Base-by-base conservation (phyloP, 179 eudicot genomes). In the Amaranthus tricolor region DNA sequence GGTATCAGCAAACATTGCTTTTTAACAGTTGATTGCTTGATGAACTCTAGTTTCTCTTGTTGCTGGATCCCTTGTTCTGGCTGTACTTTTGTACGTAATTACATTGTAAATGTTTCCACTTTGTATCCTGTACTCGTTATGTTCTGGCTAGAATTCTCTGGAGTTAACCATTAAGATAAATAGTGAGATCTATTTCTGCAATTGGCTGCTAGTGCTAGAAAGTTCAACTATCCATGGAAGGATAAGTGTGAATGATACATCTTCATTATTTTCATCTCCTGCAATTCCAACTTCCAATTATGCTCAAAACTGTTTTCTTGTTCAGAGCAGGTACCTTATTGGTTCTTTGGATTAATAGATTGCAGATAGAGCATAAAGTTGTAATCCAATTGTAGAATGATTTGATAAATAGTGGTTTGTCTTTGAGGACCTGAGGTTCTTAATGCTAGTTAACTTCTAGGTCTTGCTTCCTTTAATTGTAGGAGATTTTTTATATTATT, bases 1-100 rank as follows among this genome's bases (percentile, higher is more conserved):
- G 95, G 99, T 94, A 79, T 76, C 74, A 44, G 13, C 48, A 40
- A 56, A 52, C 43, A 70, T 31, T 67, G 15, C 8, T 19, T 43
- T 49, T 49, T 9, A 16, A 19, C 56, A 13, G 44, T 31, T 55
- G 45, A 31, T 58, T 65, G 13, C 14, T 47, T 64, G 43, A 43
- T 17, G 52, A 60, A 17, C 31, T 16, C 56, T 20, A 57, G 50
- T 20, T 54, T n/a, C 40, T 31, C 40, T 31, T 31, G 40, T 31
- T 47, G 11, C 53, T 43, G 40, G 50, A 62, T 44, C 14, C 6
- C 80, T 45, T 54, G 20, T 62, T 57, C n/a, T 19, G 64, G 31
- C 31, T 24, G 52, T 49, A 24, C 5, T 6, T 48, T 52, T 61
- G 17, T 52, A 4, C 21, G 8, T 65, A 15, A 47, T 21, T 5